Evolutionary conservation across 176 grass and related monocot species (phyloP), one percentile per base, ranked within the genome.

Genomic region (Carex littledalei): DNA sequence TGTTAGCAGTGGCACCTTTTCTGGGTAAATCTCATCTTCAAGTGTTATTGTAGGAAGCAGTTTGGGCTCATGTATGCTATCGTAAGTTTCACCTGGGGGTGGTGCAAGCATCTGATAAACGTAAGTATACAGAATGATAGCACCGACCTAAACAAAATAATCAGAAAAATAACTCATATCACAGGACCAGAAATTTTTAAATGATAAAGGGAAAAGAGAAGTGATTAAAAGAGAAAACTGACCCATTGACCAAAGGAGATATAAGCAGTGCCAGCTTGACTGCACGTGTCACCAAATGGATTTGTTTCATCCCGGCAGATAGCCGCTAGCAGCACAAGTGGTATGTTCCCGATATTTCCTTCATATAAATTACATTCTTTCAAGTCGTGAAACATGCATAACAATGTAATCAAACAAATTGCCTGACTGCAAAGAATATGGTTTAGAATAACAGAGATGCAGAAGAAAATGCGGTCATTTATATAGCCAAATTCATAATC

Each of bases 221-320:
- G 32, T 70, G 18, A 8, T 0, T 26, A 61, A 62, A 79, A 61
- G 9, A 81, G 83, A 80, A 52, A 39, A 87, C 80, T 57, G 90
- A 99, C 96, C 96, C 96, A 99, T 90, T 99, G 96, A 79, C 96
- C 96, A 89, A 99, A 99, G 76, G 96, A 95, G 76, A 99, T 92
- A 72, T 99, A 95, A 14, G 96, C 96, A 78, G 89, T 94, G 78
- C 96, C 96, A 88, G 91, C 88, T 87, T 92, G 62, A 22, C 88
- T 99, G 86, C 96, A 99, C 79, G 93, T 84, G 81, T 94, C 93
- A 17, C 96, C 96, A 88, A 99, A 99, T 34, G 96, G 96, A 91
- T 99, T 99, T 67, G 96, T 91, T 86, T 85, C 82, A 56, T 99
- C 96, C 31, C 91, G 85, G 75, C 96, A 99, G 93, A 99, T 80